Base-by-base conservation (phyloP, 73 alveolate species). In the Paramecium pentaurelia region DNA sequence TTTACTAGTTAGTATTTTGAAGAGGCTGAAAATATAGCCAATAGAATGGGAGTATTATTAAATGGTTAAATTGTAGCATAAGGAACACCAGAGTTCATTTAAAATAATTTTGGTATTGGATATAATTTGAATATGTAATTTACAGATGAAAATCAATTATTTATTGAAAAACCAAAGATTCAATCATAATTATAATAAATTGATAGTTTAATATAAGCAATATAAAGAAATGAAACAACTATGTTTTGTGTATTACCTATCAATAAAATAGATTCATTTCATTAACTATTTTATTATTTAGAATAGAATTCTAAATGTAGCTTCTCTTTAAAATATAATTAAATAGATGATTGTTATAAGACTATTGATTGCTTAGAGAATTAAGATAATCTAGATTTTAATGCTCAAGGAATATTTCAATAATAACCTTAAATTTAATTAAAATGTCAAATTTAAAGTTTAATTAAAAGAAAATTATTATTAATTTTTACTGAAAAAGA, bases 1-100 rank as follows among this genome's bases (percentile, higher is more conserved):
- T 93, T 98, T 88, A 97, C 99, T 2, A 98, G 99, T 38, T 99
- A 97, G 86, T 95, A 99, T 27, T 97, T 98, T 98, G 99, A 97
- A 80, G 99, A 98, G 94, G 99, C 99, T n/a, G 99, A 98, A 88
- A 98, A 97, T 45, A 95, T 98, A 85, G 97, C 99, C 85, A 96
- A 95, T 84, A 95, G 99, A 93, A 97, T 98, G 42, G 99, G 99
- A 38, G 28, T 54, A 1, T 54, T 54, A 18, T 18, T 54, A 18
- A 54, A 54, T 18, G 70, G 70, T 54, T 16, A 54, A 54, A 54
- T 54, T n/a, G 70, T 54, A 2, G 70, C 70, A 18, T 54, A 54
- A 54, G 70, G 70, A 7, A 54, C 70, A 18, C 70, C 70, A 18
- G 70, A 54, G 22, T 84, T 92, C 75, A 85, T 96, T 42, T 93